These are phyloP conservation scores for Microdochium nivale DNA, from an alignment of 2,329 filamentous ascomycete species.

Conservation along the genomic window DNA sequence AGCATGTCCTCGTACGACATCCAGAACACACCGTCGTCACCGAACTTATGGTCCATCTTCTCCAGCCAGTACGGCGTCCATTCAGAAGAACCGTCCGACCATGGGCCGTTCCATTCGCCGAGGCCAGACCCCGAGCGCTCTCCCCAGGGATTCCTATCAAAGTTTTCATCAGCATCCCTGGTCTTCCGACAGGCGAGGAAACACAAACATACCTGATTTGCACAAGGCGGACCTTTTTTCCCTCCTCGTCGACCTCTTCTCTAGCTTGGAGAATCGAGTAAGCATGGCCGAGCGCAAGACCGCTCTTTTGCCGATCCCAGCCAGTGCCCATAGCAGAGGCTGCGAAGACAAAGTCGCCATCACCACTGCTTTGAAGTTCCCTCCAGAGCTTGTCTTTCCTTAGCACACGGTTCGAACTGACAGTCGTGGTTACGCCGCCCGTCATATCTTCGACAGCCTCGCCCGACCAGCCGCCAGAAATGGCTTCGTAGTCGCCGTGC, in stretches of 20 bases:
- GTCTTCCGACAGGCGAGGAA: background rate
- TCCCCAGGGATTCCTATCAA: constrained; percentile 63
- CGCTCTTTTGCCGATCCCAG: constrained; percentile 23
- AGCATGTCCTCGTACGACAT: constrained; percentile 36
- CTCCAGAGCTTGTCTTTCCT: constrained; percentile 64
- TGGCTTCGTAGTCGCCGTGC: constrained; percentile 61
- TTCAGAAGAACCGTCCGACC: constrained; percentile 65
- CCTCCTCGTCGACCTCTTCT: constrained; percentile 32
- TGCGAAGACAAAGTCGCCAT: constrained; percentile 58
- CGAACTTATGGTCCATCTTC: constrained; percentile 56
- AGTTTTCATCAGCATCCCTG: no score
- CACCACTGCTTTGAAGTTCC: constrained; percentile 57
- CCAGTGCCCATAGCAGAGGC: constrained; percentile 22
- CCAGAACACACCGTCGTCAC: constrained; percentile 53
- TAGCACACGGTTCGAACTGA: constrained; percentile 48
- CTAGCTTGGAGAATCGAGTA: constrained; percentile 41
- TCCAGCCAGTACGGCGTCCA: constrained; percentile 69
- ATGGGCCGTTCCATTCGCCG: constrained; percentile 62
- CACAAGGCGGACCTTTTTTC: constrained; percentile 28
- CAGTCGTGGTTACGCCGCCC: constrained; percentile 47
- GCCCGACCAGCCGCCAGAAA: constrained; percentile 58
- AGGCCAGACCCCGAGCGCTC: constrained; percentile 30
- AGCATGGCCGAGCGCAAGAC: constrained; percentile 35
- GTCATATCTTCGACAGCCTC: constrained; percentile 39
- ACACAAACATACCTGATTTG: constrained; percentile 29